Evolutionary conservation across 805 yeast genomes (phyloP), one percentile per base, ranked within the genome.

Genomic region (Torulaspora gathmanii): DNA sequence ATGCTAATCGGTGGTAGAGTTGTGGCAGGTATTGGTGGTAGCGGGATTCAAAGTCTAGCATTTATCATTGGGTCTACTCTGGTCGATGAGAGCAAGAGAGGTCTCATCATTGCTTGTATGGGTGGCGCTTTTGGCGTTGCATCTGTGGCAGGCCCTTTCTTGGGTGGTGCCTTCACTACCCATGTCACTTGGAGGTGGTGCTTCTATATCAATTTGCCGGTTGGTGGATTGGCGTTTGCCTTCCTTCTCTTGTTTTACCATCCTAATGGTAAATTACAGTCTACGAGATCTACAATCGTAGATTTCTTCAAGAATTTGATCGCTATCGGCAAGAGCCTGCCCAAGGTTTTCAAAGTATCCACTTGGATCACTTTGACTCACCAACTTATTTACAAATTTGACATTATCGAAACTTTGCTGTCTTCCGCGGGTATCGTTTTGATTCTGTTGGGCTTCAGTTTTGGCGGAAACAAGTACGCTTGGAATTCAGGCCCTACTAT

Each of bases 161-260:
- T 82, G 19, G 88, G 87, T 11, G 88, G 88, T 25, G 81, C 79
- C 0, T 75, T 83, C 45, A 72, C 85, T 1, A 64, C 77, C 2
- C 66, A 73, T 41, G 78, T 72, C 4, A 65, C 77, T n/a, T 83
- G 89, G 89, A 70, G 89, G 55, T 82, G 89, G 87, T 79, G 86
- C 55, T 84, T 82, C 58, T 84, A 78, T 63, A 70, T 84, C 50
- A 83, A 83, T 60, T 60, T 84, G 29, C 86, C 88, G 2, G 62
- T 82, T 28, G 85, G 86, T 13, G 87, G 83, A 1, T 25, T 53
- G 10, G 64, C 63, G 5, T 36, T 54, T 17, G 33, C 47, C 3
- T 15, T 56, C 20, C 56, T 61, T 29, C 26, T 45, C 2, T 3
- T 45, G 8, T 47, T 52, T 29, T 56, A 58, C 44, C 53, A 53